Evolutionary conservation across 2,329 filamentous ascomycete genomes (phyloP), one percentile per base, ranked within the genome.

Genomic region (Pseudopyricularia cyperi): DNA sequence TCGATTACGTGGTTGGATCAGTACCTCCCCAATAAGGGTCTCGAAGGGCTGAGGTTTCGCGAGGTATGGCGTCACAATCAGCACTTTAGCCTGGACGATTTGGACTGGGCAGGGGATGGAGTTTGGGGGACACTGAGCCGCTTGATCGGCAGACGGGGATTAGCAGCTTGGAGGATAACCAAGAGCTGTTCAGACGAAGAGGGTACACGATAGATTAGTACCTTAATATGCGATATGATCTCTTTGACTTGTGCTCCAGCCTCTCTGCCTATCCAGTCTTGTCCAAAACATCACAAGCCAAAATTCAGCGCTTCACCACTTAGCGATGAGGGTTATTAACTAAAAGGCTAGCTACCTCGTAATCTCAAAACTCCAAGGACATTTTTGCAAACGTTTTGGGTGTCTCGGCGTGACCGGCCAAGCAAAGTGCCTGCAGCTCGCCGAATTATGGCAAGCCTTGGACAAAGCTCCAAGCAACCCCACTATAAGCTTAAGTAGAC

Each of bases 41-140:
- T 80, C 35, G 71, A 79, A 15, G 78, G 79, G 1, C 60, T 89
- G 50, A 68, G 75, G 32, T 83, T 90, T 59, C 73, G 82, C 54
- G 78, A 87, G 63, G 77, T 87, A 3, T 90, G 85, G 83, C 75
- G 75, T 54, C 75, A 87, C 59, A 69, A 66, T 47, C 72, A 74
- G 52, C 87, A 91, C 65, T 66, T 91, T 33, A 89, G 89, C 60
- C 68, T 91, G 42, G 87, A 91, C 64, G 87, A 91, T 66, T 70
- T 91, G 62, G 85, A 90, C 62, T 89, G 87, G 70, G 84, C 71
- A 2, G 82, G 86, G 55, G 86, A 90, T 59, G 87, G 87, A 6
- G 71, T 90, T 50, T 84, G 80, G 82, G 72, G 76, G 55, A 90
- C 87, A 7, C 65, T 91, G 46, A 69, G 72, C 34, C 71, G 85